These are phyloP conservation scores for Exsudoporus frostii DNA, from an alignment of 768 basidiomycete species.

Conservation along the genomic window DNA sequence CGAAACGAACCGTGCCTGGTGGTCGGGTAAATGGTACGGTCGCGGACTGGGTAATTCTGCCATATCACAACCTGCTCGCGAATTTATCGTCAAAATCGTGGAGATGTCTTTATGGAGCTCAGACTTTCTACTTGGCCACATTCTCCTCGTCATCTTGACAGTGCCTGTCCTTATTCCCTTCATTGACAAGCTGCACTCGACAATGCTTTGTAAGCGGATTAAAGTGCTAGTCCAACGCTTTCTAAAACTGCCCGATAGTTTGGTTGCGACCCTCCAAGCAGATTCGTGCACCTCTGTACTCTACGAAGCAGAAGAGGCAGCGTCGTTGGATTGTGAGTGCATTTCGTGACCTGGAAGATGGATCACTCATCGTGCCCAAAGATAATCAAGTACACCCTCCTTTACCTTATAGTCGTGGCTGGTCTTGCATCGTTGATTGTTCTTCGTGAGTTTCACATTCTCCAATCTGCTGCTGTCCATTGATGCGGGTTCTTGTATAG, in stretches of 20 bases:
- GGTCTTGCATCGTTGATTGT: conserved; percentile 78
- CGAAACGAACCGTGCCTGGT: conserved; percentile 98
- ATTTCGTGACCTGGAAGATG: not conserved
- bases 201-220: conserved; percentile 74
- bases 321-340: conserved; percentile 80
- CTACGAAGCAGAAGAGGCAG: conserved; percentile 89
- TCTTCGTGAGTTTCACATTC: conserved; percentile 56
- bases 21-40: conserved; percentile 99
- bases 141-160: conserved; percentile 85
- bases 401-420: conserved; percentile 76
- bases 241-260: conserved; percentile 45
- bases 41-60: conserved; percentile 88
- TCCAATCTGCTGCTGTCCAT: not conserved
- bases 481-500: conserved; percentile 38
- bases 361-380: conserved; percentile 24
- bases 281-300: conserved; percentile 90
- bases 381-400: conserved; percentile 81
- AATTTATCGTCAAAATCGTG: conserved; percentile 97
- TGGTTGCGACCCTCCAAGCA: conserved; percentile 96
- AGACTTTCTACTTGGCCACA: conserved; percentile 84
- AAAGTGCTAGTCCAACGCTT: not conserved
- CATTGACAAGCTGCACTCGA: conserved; percentile 86
- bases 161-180: conserved; percentile 84
- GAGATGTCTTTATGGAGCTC: conserved; percentile 97
- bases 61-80: conserved; percentile 93